Evolutionary conservation across 2,329 filamentous ascomycete genomes (phyloP).

Genomic region (Juglanconis sp.): DNA sequence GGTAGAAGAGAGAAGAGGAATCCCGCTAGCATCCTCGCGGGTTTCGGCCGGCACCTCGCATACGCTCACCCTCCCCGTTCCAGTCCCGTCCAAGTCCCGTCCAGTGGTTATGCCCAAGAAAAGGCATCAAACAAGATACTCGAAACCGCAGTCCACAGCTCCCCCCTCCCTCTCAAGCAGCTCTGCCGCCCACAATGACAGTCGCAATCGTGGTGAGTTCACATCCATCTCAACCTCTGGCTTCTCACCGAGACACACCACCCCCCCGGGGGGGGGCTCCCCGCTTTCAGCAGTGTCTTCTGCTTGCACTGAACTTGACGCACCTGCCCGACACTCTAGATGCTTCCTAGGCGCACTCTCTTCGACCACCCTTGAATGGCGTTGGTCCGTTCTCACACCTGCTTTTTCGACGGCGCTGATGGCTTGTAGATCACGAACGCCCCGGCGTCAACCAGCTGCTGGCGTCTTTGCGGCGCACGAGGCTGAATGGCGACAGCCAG

Average conservation of each 20-base stretch:
- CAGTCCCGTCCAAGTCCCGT: too few relatives aligned
- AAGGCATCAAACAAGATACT: constrained; percentile 52
- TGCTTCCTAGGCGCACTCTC: not conserved
- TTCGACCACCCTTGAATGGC: not conserved
- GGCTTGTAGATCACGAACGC: constrained; percentile 30
- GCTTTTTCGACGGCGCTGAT: constrained; percentile 9
- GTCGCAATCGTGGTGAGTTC: constrained; percentile 14
- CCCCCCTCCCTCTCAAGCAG: constrained; percentile 44
- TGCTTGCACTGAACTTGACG: not conserved
- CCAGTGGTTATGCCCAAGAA: constrained; percentile 57
- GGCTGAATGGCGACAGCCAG: constrained; percentile 24
- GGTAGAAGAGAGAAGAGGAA: not conserved
- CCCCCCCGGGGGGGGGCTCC: too few relatives aligned
- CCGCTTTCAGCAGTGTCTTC: not conserved
- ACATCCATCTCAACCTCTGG: not conserved
- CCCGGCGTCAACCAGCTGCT: constrained; percentile 59
- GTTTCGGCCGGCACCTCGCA: not conserved
- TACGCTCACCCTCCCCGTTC: not conserved
- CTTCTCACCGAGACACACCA: not conserved
- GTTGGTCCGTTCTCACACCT: not conserved
- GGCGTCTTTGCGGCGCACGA: constrained; percentile 51
- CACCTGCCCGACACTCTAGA: not conserved
- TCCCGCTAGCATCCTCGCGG: not conserved
- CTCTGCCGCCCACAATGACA: not conserved
- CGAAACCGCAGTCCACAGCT: constrained; percentile 56